phyloP scores from a whole-genome alignment of 257 asterid genomes.

The Nicotiana noctiflora region DNA sequence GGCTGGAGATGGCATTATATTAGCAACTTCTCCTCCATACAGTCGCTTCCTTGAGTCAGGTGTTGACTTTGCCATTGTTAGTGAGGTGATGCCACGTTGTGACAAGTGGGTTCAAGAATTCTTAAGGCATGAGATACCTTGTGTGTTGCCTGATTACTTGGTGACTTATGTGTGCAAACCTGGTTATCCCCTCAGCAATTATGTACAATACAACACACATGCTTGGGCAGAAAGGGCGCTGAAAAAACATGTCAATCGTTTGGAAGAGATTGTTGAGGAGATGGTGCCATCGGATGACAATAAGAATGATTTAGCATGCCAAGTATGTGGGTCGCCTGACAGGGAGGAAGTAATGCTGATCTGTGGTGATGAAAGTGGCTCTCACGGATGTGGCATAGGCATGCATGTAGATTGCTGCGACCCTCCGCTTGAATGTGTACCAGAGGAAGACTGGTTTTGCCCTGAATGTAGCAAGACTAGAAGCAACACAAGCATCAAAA shows the following conservation, averaged over 20 bases:
- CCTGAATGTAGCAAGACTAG: background rate
- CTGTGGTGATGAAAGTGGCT: constrained; percentile 36
- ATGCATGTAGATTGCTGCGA: constrained; percentile 63
- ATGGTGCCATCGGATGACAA: constrained; percentile 16
- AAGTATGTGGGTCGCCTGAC: constrained; percentile 19
- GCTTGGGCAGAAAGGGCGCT: constrained; percentile 74
- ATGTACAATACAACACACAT: constrained; percentile 81
- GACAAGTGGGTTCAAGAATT: constrained; percentile 94
- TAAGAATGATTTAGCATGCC: constrained; percentile 27
- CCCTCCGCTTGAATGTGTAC: constrained; percentile 65
- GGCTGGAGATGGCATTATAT: constrained; percentile 86
- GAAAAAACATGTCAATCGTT: constrained; percentile 32
- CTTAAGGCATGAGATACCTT: constrained; percentile 63
- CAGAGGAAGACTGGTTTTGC: constrained; percentile 83
- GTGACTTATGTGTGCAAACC: constrained; percentile 93
- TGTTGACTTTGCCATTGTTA: constrained; percentile 70
- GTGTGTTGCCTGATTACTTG: constrained; percentile 73
- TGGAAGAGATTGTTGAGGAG: constrained; percentile 37
- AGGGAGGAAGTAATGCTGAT: constrained; percentile 77
- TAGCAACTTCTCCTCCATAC: constrained; percentile 94
- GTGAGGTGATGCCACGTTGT: constrained; percentile 69
- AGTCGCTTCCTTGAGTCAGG: constrained; percentile 66
- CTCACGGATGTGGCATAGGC: constrained; percentile 51
- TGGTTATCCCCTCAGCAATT: constrained; percentile 65
- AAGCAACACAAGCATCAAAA: background rate